Percentiles rank a stretch among this genome's conserved stretches.
phyloP scores from a whole-genome alignment of 73 alveolate species.

The Paramecium primaurelia region DNA sequence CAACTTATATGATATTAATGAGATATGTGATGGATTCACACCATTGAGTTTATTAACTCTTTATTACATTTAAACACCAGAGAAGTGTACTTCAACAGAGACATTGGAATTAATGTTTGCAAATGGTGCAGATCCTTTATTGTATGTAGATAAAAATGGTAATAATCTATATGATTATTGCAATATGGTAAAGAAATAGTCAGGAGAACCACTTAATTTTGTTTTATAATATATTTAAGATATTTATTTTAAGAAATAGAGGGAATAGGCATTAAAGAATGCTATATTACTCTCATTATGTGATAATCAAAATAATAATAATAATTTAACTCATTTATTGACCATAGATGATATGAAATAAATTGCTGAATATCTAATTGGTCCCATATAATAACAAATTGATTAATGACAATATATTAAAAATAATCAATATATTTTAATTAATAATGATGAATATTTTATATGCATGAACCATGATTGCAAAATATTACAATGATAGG shows the following conservation, averaged over 20 bases:
- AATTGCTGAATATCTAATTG: neutral
- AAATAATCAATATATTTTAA: neutral
- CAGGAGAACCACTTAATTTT: neutral
- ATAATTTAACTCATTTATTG: neutral
- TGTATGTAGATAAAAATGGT: neutral
- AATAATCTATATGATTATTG: neutral
- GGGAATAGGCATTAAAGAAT: neutral
- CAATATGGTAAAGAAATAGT: neutral
- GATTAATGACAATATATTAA: constrained; percentile 6
- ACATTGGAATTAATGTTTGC: neutral
- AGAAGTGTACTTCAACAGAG: neutral
- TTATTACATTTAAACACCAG: neutral
- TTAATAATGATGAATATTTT: neutral
- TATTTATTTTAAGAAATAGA: neutral
- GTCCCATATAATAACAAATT: constrained; percentile 28
- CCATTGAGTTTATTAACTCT: neutral
- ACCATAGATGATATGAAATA: neutral
- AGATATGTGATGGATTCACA: neutral
- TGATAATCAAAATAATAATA: neutral
- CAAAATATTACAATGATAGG: constrained; percentile 22
- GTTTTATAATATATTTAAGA: neutral
- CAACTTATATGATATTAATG: neutral
- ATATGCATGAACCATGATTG: constrained; percentile 3
- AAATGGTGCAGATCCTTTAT: neutral
- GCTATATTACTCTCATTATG: neutral